Conservation (phyloP, 2,329 filamentous ascomycete genomes). For the Cytospora mali region DNA sequence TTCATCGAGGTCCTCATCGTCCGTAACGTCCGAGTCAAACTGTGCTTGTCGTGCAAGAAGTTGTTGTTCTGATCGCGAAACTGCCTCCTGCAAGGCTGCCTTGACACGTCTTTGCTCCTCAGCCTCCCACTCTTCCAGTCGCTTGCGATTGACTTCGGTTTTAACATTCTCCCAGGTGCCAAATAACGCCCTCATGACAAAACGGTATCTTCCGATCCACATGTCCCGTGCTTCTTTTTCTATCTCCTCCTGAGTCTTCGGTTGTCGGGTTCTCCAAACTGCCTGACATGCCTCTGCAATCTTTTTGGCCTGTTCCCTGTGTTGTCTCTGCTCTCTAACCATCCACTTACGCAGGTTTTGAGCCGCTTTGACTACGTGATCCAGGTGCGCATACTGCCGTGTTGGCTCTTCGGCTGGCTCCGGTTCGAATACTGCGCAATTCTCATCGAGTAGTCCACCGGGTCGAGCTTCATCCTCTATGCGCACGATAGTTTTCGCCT, state of each 20-base stretch:
- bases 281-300: constrained; percentile 78
- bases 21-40: constrained; percentile 54
- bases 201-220: constrained; percentile 69
- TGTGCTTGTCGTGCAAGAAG: constrained; percentile 62
- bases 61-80: constrained; percentile 71
- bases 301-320: constrained; percentile 75
- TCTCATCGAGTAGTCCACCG: constrained; percentile 73
- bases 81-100: constrained; percentile 72
- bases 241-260: constrained; percentile 78
- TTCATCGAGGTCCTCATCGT: constrained; percentile 43
- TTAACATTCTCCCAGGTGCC: constrained; percentile 68
- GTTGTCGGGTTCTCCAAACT: constrained; percentile 73
- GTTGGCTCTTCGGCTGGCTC: constrained; percentile 73
- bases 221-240: constrained; percentile 74
- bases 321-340: constrained; percentile 74
- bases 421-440: constrained; percentile 72
- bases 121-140: constrained; percentile 64
- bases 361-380: constrained; percentile 81
- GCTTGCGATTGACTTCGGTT: constrained; percentile 61
- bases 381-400: constrained; percentile 81
- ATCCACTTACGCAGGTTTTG: constrained; percentile 80
- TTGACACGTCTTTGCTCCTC: constrained; percentile 66
- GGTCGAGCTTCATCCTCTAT: constrained; percentile 74
- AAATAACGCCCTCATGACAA: constrained; percentile 61
- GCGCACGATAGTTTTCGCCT: constrained; percentile 69